Percentiles rank a stretch among this genome's conserved stretches.
These are phyloP conservation scores for Lagenaria siceraria DNA, from an alignment of 306 rosid species.

Conservation along the genomic window DNA sequence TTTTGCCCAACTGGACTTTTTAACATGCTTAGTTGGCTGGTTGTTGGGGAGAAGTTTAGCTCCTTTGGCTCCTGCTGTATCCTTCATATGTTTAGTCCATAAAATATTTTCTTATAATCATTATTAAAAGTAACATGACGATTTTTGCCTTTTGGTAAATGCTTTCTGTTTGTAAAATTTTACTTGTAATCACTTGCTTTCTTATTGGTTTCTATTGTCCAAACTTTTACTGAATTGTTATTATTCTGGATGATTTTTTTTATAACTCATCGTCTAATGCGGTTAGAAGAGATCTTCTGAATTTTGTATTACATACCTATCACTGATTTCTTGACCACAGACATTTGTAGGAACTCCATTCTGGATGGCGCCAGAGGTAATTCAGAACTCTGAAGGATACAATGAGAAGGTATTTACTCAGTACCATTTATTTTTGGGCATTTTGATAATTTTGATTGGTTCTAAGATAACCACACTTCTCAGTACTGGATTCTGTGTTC, in stretches of 20 bases:
- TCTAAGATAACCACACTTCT: neutral
- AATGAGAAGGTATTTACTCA: slow-evolving; percentile 69
- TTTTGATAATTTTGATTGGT: neutral
- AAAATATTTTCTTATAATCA: neutral
- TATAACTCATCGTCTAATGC: neutral
- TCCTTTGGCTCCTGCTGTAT: neutral
- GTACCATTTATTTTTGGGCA: neutral
- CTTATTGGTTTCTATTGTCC: neutral
- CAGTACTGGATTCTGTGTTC: neutral
- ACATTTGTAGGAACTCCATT: slow-evolving; percentile 99
- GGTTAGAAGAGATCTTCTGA: neutral
- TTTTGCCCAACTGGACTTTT: neutral
- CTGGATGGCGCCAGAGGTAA: slow-evolving; percentile 99
- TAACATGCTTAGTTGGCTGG: neutral
- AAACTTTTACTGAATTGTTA: neutral
- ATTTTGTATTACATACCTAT: slow-evolving; percentile 9
- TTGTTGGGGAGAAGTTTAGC: neutral
- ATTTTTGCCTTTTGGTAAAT: neutral
- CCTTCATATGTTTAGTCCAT: neutral
- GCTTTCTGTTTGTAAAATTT: neutral
- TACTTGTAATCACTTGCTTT: neutral
- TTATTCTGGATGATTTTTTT: neutral
- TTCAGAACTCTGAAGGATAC: slow-evolving; percentile 93
- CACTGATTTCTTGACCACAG: slow-evolving; percentile 60
- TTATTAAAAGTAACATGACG: neutral